phyloP scores from a whole-genome alignment of 441 rosid species.

The Caryocar brasiliense region DNA sequence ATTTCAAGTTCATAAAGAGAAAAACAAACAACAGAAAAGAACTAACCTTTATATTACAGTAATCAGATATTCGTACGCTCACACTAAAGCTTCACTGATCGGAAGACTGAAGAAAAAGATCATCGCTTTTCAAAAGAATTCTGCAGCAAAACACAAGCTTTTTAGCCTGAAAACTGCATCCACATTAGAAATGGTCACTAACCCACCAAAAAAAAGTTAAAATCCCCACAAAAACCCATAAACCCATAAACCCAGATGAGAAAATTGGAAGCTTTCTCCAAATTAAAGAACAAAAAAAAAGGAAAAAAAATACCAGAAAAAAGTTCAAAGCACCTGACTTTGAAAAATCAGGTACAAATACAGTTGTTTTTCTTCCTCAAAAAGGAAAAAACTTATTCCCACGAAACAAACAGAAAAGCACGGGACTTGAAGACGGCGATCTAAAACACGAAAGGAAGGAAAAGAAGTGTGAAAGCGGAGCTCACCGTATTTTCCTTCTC shows the following conservation, averaged over 20 bases:
- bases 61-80: neutral
- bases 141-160: slow-evolving; percentile 2
- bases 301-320: neutral
- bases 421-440: neutral
- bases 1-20: neutral
- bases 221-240: neutral
- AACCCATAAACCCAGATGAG: neutral
- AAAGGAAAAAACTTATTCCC: too few species aligned
- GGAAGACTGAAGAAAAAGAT: slow-evolving; percentile 5
- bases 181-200: neutral
- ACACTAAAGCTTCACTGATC: neutral
- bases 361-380: too few species aligned
- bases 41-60: slow-evolving; percentile 7
- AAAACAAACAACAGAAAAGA: neutral
- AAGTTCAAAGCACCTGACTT: too few species aligned
- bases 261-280: too few species aligned
- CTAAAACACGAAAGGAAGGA: neutral
- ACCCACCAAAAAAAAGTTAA: neutral
- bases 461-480: slow-evolving; percentile 8
- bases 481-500: slow-evolving; percentile 12
- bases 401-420: slow-evolving; percentile 11
- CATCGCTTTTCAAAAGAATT: slow-evolving; percentile 1
- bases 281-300: neutral
- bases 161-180: neutral
- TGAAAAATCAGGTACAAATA: too few species aligned